Evolutionary conservation across 768 basidiomycete genomes (phyloP).

Genomic region (Lactarius hengduanensis): DNA sequence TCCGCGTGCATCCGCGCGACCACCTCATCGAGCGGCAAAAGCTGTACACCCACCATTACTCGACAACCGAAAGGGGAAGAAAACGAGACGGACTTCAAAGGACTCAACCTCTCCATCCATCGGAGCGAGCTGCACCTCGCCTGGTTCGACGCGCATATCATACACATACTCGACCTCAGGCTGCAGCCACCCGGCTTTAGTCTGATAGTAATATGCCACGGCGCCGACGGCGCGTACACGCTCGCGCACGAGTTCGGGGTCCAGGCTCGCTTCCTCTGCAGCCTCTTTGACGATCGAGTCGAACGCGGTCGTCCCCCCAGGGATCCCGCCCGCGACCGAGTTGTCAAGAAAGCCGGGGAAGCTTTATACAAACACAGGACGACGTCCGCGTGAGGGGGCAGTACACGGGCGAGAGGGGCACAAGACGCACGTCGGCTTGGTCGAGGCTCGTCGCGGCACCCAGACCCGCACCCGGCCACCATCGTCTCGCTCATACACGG

Average conservation of each 20-base stretch:
- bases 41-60: constrained; percentile 40
- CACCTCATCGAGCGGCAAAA: constrained; percentile 63
- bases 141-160: constrained; percentile 68
- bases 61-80: not conserved
- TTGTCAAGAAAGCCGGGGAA: constrained; percentile 91
- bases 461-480: constrained; percentile 59
- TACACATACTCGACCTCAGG: constrained; percentile 90
- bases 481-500: constrained; percentile 53
- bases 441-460: constrained; percentile 82
- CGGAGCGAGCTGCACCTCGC: constrained; percentile 61
- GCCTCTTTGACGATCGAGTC: constrained; percentile 87
- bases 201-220: constrained; percentile 79
- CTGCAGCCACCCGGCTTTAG: constrained; percentile 73
- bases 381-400: not conserved
- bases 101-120: constrained; percentile 93
- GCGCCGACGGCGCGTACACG: constrained; percentile 63
- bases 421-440: constrained; percentile 79
- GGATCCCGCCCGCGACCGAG: constrained; percentile 88
- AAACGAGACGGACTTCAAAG: constrained; percentile 63
- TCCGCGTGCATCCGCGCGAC: constrained; percentile 61
- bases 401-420: not conserved
- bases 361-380: constrained; percentile 36
- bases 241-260: constrained; percentile 57
- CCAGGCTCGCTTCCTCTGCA: constrained; percentile 88
- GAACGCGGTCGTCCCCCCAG: constrained; percentile 68